phyloP scores from a whole-genome alignment of 177 flowering plant species.

The Vitis hybrid region DNA sequence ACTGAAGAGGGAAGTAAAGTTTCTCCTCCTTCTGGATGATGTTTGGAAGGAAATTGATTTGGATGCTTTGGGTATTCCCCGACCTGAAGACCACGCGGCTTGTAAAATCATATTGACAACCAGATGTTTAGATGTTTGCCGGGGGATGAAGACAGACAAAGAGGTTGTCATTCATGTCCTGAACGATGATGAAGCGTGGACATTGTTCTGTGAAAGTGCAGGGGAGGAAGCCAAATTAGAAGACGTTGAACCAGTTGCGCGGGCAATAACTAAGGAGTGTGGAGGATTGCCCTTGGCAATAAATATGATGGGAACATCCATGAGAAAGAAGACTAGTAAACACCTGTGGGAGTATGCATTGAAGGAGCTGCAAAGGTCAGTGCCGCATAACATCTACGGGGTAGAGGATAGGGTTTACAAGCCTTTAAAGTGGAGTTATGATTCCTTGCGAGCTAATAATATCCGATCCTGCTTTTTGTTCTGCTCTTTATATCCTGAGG shows the following conservation, averaged over 20 bases:
- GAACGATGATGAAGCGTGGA: slow-evolving; percentile 18
- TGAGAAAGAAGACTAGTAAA: slow-evolving; percentile 9
- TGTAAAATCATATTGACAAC: slow-evolving; percentile 18
- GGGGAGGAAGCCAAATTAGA: slow-evolving; percentile 2
- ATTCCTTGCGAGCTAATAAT: slow-evolving; percentile 11
- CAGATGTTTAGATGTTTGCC: slow-evolving; percentile 12
- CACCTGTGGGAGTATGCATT: slow-evolving; percentile 22
- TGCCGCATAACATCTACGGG: slow-evolving; percentile 3
- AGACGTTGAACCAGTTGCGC: background rate
- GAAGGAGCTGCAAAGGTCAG: slow-evolving; percentile 11
- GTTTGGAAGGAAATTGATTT: slow-evolving; percentile 23
- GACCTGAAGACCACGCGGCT: background rate
- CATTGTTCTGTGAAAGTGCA: slow-evolving; percentile 6
- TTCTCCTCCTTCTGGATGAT: slow-evolving; percentile 30
- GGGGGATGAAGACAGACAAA: slow-evolving; percentile 7
- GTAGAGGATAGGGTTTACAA: slow-evolving; percentile 9
- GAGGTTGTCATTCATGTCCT: slow-evolving; percentile 6
- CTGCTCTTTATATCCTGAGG: slow-evolving; percentile 22
- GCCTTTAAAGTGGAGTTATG: slow-evolving; percentile 24
- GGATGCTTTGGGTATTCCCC: slow-evolving; percentile 19
- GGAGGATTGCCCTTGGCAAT: slow-evolving; percentile 19
- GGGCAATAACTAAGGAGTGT: slow-evolving; percentile 11
- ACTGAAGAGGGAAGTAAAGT: background rate
- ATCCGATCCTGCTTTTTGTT: slow-evolving; percentile 18
- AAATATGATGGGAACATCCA: slow-evolving; percentile 10